Evolutionary conservation across 2,329 filamentous ascomycete species (phyloP).

Genomic region (Tolypocladium tropicale): DNA sequence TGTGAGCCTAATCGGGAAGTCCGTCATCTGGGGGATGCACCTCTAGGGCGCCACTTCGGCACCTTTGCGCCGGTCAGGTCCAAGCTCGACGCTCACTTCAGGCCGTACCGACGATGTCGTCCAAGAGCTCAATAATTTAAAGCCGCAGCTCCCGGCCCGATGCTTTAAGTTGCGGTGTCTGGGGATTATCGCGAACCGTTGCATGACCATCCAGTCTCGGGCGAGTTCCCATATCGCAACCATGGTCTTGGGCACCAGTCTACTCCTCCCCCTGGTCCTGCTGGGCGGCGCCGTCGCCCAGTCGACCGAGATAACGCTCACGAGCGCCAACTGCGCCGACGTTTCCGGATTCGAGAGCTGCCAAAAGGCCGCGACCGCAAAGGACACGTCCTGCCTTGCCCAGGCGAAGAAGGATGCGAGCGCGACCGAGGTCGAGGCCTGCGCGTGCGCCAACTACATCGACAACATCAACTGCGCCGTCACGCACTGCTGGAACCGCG

Average conservation of each 20-base stretch:
- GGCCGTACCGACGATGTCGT: too few species aligned
- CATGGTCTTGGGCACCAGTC: neutral
- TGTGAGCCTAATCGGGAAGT: neutral
- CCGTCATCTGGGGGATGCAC: neutral
- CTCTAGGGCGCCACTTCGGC: neutral
- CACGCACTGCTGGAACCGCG: neutral
- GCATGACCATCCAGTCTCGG: neutral
- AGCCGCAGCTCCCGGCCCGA: neutral
- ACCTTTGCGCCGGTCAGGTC: neutral
- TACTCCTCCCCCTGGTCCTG: neutral
- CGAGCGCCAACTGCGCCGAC: neutral
- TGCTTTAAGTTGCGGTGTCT: too few species aligned
- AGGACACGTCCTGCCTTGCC: neutral
- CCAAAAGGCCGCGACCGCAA: neutral
- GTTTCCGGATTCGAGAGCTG: neutral
- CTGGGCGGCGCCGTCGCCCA: neutral
- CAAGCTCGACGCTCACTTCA: neutral
- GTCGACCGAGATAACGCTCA: neutral
- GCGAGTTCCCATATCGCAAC: neutral
- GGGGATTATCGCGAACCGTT: neutral
- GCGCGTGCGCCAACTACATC: neutral
- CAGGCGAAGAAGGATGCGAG: neutral
- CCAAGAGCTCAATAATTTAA: too few species aligned
- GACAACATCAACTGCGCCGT: neutral
- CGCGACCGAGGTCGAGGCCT: neutral